A percentile compares a stretch with the other conserved stretches of the same genome.
These are phyloP conservation scores for Thuidium tamariscinum DNA, from an alignment of 225 moss, liverwort and hornwort genomes.

Conservation along the genomic window DNA sequence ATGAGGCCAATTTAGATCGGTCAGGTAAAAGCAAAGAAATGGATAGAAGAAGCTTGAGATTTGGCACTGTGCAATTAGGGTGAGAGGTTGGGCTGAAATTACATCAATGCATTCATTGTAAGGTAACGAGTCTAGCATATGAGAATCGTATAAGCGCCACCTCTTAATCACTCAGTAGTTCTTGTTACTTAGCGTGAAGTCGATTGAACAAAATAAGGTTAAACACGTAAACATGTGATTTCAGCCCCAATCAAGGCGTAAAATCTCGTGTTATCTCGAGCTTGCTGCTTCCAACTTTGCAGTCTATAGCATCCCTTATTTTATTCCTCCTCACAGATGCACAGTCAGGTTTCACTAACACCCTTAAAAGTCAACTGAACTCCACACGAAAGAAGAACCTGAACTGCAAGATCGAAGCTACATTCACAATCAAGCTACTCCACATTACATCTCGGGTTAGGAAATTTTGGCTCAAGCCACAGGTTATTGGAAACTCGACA, in stretches of 20 bases:
- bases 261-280: neutral
- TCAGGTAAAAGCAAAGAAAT: too few relatives aligned
- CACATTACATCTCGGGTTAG: neutral
- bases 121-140: neutral
- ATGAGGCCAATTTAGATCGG: neutral
- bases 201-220: neutral
- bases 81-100: neutral
- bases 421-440: neutral
- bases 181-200: neutral
- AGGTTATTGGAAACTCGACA: neutral
- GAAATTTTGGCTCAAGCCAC: neutral
- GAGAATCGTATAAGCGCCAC: neutral
- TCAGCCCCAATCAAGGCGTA: neutral
- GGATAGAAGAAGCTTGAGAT: neutral
- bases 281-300: neutral
- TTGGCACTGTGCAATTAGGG: neutral
- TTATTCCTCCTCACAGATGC: neutral
- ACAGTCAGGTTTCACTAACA: neutral
- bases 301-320: neutral
- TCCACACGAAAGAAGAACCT: neutral
- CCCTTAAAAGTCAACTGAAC: too few relatives aligned
- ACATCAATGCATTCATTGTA: neutral
- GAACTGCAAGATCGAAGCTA: neutral
- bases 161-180: neutral
- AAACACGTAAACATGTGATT: too few relatives aligned